A percentile compares a stretch with the other conserved stretches of the same genome.
Evolutionary conservation across 257 asterid genomes (phyloP).

Genomic region (Voacanga thouarsii): DNA sequence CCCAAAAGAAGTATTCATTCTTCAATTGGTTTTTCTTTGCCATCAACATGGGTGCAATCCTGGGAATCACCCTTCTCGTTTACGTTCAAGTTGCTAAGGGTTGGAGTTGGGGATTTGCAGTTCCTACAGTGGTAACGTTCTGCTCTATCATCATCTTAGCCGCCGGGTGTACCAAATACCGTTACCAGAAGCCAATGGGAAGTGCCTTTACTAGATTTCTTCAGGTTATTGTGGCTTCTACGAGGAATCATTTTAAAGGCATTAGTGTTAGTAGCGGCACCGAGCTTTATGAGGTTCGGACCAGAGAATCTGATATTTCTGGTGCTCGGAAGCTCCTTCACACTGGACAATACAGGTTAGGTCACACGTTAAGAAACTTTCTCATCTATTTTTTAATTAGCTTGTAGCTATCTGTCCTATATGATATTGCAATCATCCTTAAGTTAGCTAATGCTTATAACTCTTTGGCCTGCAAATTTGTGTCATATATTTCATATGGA

Average conservation of each 20-base stretch:
- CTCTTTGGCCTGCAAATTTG: background rate
- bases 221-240: slow-evolving; percentile 56
- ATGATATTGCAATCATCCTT: too few species aligned
- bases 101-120: slow-evolving; percentile 72
- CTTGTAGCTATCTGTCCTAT: too few species aligned
- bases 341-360: slow-evolving; percentile 59
- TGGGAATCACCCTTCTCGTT: slow-evolving; percentile 66
- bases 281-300: slow-evolving; percentile 53
- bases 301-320: slow-evolving; percentile 48
- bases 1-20: slow-evolving; percentile 55
- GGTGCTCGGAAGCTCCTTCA: slow-evolving; percentile 64
- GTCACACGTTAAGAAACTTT: background rate
- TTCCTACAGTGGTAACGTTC: slow-evolving; percentile 50
- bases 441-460: background rate
- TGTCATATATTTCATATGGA: too few species aligned
- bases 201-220: slow-evolving; percentile 75
- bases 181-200: slow-evolving; percentile 75
- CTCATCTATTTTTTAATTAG: background rate
- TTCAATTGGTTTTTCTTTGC: slow-evolving; percentile 91
- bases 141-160: slow-evolving; percentile 41
- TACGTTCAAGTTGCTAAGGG: slow-evolving; percentile 58
- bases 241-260: slow-evolving; percentile 52
- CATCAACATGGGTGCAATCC: slow-evolving; percentile 74
- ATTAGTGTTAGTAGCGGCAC: slow-evolving; percentile 22
- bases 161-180: slow-evolving; percentile 47